Percentiles rank a stretch among this genome's conserved stretches.
These are phyloP conservation scores for Sporobolomyces phaffii DNA, from an alignment of 768 basidiomycete genomes.

Conservation along the genomic window DNA sequence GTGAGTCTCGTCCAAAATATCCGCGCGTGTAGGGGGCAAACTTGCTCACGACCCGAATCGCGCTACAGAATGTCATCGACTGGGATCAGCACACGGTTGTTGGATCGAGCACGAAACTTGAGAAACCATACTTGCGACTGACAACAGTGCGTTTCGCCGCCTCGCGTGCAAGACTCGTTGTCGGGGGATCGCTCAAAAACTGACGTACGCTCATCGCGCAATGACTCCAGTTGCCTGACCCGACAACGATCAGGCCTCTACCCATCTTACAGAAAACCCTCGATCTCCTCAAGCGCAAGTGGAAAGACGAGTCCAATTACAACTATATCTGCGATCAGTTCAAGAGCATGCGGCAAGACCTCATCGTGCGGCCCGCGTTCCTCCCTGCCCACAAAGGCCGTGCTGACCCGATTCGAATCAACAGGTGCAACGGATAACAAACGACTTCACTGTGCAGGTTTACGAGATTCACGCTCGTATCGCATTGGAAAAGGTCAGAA, in stretches of 20 bases:
- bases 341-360: slow-evolving; percentile 92
- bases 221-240: slow-evolving; percentile 97
- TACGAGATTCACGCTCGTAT: slow-evolving; percentile 98
- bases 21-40: too few relatives aligned
- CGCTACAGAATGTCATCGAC: slow-evolving; percentile 75
- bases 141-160: slow-evolving; percentile 85
- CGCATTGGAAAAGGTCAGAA: slow-evolving; percentile 77
- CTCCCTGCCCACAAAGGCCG: not conserved
- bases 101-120: slow-evolving; percentile 77
- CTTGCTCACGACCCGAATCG: slow-evolving; percentile 3
- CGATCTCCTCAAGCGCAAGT: slow-evolving; percentile 74
- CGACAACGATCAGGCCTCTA: slow-evolving; percentile 87
- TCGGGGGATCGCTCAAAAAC: too few relatives aligned
- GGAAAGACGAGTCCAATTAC: slow-evolving; percentile 72
- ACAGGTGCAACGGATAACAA: slow-evolving; percentile 97
- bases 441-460: slow-evolving; percentile 91
- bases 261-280: slow-evolving; percentile 76
- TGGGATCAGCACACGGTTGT: slow-evolving; percentile 97
- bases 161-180: too few relatives aligned
- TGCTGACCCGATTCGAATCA: not conserved
- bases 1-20: slow-evolving; percentile 18
- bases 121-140: slow-evolving; percentile 91
- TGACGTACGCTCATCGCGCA: too few relatives aligned
- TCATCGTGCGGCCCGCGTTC: slow-evolving; percentile 65
- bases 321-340: slow-evolving; percentile 95